Conservation (phyloP, 176 grass and related monocot genomes). For the Carex kokanica region DNA sequence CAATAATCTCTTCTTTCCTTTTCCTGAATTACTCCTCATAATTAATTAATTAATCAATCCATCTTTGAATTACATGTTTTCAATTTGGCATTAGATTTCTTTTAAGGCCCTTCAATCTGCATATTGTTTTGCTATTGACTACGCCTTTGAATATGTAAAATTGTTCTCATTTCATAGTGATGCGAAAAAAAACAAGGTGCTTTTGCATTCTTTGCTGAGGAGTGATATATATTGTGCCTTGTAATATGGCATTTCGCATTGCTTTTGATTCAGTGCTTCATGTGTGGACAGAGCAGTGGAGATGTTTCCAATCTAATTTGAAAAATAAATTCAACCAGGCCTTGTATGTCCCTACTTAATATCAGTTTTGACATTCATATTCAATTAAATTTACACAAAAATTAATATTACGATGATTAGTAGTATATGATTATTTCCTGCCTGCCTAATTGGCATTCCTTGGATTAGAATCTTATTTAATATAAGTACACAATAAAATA, state of each 20-base stretch:
- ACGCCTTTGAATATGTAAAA: neutral
- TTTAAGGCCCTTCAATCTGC: neutral
- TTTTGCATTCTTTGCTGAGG: neutral
- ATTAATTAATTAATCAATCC: neutral
- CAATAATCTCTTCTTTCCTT: neutral
- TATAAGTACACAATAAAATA: neutral
- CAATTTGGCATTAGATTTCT: neutral
- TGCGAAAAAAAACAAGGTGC: neutral
- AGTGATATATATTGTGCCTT: too few species aligned
- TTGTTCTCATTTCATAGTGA: neutral
- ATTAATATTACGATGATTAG: neutral
- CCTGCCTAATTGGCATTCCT: neutral
- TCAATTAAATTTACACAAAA: neutral
- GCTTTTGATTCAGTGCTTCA: neutral
- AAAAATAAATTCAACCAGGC: neutral
- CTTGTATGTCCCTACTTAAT: neutral
- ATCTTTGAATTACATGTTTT: neutral
- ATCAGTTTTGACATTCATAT: neutral
- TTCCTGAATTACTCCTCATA: neutral
- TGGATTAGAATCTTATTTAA: neutral
- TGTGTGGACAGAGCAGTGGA: neutral
- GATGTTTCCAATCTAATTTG: neutral
- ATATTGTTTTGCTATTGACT: neutral
- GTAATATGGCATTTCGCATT: neutral
- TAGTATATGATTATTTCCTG: neutral